Conservation (phyloP, 306 rosid genomes). For the Citrullus colocynthis region DNA sequence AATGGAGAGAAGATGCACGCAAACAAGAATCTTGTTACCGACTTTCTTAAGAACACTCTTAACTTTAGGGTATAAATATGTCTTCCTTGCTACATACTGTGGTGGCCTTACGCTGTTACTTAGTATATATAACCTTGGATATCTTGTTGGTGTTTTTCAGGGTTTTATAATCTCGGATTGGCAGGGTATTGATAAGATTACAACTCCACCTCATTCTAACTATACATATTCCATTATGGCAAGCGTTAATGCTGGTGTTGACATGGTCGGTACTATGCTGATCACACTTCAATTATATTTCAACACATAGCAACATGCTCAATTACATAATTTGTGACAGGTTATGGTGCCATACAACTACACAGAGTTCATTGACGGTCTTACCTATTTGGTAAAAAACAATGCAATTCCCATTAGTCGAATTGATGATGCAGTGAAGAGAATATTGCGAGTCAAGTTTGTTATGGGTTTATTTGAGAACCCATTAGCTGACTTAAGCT, state of each 20-base stretch:
- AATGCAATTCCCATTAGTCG: not conserved
- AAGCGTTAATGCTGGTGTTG: constrained; percentile 25
- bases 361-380: not conserved
- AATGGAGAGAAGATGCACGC: constrained; percentile 33
- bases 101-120: no score
- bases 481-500: not conserved
- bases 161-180: constrained; percentile 26
- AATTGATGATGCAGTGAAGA: not conserved
- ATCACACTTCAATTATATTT: no score
- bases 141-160: not conserved
- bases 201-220: constrained; percentile 22
- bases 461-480: not conserved
- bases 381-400: not conserved
- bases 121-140: no score
- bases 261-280: not conserved
- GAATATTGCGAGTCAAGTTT: not conserved
- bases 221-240: constrained; percentile 20
- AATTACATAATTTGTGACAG: not conserved
- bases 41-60: constrained; percentile 25
- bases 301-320: no score
- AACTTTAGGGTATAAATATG: not conserved
- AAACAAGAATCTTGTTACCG: constrained; percentile 13
- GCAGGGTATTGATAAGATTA: constrained; percentile 28
- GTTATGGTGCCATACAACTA: not conserved
- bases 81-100: no score